Evolutionary conservation across 345 rosid species (phyloP), one percentile per base, ranked within the genome.

Genomic region (Moringa oleifera): DNA sequence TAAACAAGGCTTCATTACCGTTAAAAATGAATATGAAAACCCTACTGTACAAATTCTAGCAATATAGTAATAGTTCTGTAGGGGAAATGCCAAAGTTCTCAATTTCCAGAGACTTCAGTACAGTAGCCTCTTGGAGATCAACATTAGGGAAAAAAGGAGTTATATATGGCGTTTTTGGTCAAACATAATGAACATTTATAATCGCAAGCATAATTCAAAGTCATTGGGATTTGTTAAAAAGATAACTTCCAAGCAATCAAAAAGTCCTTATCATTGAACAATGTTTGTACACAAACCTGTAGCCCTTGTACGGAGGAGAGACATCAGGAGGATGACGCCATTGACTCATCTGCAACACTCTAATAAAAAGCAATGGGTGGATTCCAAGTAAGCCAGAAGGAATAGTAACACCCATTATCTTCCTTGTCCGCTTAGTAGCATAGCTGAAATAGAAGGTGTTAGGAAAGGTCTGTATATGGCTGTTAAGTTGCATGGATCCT

Each of bases 371-470:
- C 75, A 94, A 11, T 6, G 99, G 97, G 70, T 94, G 99, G 20
- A 94, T 88, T 23, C 93, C 82, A 20, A 76, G 61, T 49, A 94
- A 62, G 62, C 91, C 72, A 11, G 99, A 88, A 54, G 97, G 97
- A 63, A 90, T 63, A 0, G 95, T 94, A 73, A 81, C 56, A 18
- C 91, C 96, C 49, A 81, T 37, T 55, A 83, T 57, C 71, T 79
- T 86, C 60, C 72, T 78, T 2, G 96, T 94, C 0, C 95, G 82
- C 64, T 80, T 86, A 13, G 99, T 94, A 17, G 96, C 99, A 23
- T 94, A 94, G 79, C 92, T 88, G 80, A 94, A 94, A 74, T 94
- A 94, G 72, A 75, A 94, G 0, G 99, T 94, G 66, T 73, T 62
- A 6, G 88, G 85, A 59, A 94, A 94, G 4, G 95, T 94, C 20